Percentiles rank a stretch among this genome's conserved stretches.
These are phyloP conservation scores for Elsinoe batatas DNA, from an alignment of 2,329 filamentous ascomycete species.

Conservation along the genomic window DNA sequence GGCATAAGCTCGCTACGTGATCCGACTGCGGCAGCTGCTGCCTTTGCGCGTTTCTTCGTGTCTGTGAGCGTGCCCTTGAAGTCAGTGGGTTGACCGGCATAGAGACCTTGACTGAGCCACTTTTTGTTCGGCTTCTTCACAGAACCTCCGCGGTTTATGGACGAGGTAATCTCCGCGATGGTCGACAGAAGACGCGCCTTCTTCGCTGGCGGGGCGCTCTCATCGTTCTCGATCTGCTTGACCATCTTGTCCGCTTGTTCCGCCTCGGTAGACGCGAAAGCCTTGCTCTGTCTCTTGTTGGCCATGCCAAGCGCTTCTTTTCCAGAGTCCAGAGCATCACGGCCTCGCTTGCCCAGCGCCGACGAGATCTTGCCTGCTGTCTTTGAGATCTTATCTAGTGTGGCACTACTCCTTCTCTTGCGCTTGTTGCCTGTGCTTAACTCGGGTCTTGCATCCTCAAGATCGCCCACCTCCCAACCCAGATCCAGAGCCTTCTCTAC, in stretches of 20 bases:
- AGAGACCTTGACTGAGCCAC: conserved; percentile 75
- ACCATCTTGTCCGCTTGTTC: conserved; percentile 9
- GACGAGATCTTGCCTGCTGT: conserved; percentile 15
- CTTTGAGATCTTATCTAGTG: conserved; percentile 15
- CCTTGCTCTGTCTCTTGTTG: conserved; percentile 10
- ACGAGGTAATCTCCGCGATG: conserved; percentile 13
- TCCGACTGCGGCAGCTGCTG: conserved; percentile 62
- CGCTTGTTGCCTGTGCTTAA: conserved; percentile 8
- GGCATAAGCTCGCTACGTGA: conserved; percentile 42
- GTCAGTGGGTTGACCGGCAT: conserved; percentile 62
- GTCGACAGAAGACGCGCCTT: conserved; percentile 15
- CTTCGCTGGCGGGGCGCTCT: conserved; percentile 10
- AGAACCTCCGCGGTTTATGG: background rate
- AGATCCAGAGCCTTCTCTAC: conserved; percentile 41
- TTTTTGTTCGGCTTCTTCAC: conserved; percentile 50
- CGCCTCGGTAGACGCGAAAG: conserved; percentile 1
- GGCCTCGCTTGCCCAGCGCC: conserved; percentile 28
- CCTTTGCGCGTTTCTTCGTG: background rate
- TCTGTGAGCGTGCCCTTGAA: conserved; percentile 29
- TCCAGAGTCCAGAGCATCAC: conserved; percentile 30
- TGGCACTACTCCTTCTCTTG: conserved; percentile 10
- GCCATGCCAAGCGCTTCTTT: conserved; percentile 26
- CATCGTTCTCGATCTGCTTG: conserved; percentile 14
- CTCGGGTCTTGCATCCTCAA: conserved; percentile 8
- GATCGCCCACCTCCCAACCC: conserved; percentile 22